A percentile compares a stretch with the other conserved stretches of the same genome.
Evolutionary conservation across 345 rosid species (phyloP).

Genomic region (Mallotus nudiflorus): DNA sequence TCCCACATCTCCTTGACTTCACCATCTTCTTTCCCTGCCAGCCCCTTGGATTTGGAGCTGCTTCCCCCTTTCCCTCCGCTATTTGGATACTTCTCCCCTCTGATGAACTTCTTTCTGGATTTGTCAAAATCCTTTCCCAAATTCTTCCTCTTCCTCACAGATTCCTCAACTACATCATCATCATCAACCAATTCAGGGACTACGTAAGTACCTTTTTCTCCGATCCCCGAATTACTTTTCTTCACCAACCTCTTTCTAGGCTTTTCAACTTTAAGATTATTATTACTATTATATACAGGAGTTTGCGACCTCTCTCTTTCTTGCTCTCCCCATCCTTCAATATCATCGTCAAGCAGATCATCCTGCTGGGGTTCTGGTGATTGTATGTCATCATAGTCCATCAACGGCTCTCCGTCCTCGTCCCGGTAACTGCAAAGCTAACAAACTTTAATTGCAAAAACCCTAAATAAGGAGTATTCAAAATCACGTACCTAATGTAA

Average conservation of each 20-base stretch:
- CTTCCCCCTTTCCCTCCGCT: conserved; percentile 42
- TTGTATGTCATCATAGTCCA: conserved; percentile 79
- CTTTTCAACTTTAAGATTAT: conserved; percentile 59
- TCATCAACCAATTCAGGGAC: conserved; percentile 60
- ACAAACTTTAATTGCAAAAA: background rate
- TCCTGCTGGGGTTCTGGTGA: conserved; percentile 54
- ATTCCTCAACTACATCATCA: conserved; percentile 41
- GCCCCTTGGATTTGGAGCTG: conserved; percentile 35
- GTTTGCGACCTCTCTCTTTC: conserved; percentile 60
- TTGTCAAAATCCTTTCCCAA: conserved; percentile 44
- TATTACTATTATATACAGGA: conserved; percentile 65
- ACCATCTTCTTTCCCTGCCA: conserved; percentile 54
- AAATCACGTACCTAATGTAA: background rate
- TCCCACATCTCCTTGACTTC: conserved; percentile 97
- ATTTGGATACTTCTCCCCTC: conserved; percentile 36
- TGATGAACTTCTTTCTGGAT: conserved; percentile 48
- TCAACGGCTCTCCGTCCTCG: conserved; percentile 91
- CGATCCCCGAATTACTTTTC: conserved; percentile 45
- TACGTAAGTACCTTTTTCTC: conserved; percentile 21
- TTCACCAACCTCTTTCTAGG: conserved; percentile 88
- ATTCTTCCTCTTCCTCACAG: conserved; percentile 55
- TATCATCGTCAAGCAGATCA: conserved; percentile 55
- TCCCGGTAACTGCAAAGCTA: conserved; percentile 62
- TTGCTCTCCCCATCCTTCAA: conserved; percentile 50
- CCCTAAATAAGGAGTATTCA: background rate